Conservation (phyloP, 345 rosid species). For the Eucalyptus albens region DNA sequence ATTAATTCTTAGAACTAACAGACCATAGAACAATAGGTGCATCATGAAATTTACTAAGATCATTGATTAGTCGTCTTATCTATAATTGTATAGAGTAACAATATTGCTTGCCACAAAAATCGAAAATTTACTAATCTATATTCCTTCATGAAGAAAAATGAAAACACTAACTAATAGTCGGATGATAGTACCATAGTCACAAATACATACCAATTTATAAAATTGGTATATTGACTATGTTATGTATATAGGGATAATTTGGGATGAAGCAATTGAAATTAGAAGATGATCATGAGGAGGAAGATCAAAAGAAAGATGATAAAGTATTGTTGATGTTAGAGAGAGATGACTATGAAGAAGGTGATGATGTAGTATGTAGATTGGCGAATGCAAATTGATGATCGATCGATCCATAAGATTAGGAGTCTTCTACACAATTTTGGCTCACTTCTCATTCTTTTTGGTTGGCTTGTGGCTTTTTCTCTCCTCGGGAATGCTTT, state of each 20-base stretch:
- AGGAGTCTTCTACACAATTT: not conserved
- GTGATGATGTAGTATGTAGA: not conserved
- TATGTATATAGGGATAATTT: not conserved
- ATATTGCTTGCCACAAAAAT: not conserved
- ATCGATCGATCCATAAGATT: not conserved
- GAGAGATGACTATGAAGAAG: not conserved
- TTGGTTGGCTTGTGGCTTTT: not conserved
- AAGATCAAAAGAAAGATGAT: not conserved
- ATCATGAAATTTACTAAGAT: not conserved
- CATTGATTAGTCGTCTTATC: not conserved
- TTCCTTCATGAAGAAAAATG: not conserved
- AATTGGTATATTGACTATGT: not conserved
- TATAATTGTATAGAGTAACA: not conserved
- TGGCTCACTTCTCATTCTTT: not conserved
- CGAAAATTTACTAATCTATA: not conserved
- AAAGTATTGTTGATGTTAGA: not conserved
- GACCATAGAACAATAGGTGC: not conserved
- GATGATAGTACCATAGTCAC: not conserved
- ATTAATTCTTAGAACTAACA: not conserved
- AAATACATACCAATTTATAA: not conserved
- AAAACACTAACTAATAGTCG: not conserved
- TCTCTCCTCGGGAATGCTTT: not conserved
- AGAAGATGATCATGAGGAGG: not conserved
- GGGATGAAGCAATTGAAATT: not conserved
- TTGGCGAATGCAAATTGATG: not conserved